Percentiles rank a stretch among this genome's conserved stretches.
Evolutionary conservation across 2,329 filamentous ascomycete genomes (phyloP).

Genomic region (Moelleriella libera): DNA sequence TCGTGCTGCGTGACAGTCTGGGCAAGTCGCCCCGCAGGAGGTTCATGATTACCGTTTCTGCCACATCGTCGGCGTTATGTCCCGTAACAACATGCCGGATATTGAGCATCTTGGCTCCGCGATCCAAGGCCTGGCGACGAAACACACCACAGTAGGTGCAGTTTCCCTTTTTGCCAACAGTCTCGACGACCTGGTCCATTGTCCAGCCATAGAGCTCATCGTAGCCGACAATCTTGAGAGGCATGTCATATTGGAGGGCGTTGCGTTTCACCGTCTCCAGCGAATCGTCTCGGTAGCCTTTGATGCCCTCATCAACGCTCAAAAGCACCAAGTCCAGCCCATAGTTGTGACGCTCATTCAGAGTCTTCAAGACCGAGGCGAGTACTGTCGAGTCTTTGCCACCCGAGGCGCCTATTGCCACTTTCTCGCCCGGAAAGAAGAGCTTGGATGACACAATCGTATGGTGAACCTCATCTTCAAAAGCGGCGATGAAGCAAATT

Average conservation of each 20-base stretch:
- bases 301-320: conserved; percentile 94
- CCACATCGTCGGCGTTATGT: conserved; percentile 94
- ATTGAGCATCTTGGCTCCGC: conserved; percentile 73
- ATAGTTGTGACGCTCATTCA: conserved; percentile 83
- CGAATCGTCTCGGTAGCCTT: conserved; percentile 90
- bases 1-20: conserved; percentile 74
- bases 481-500: conserved; percentile 70
- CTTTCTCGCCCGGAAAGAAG: conserved; percentile 68
- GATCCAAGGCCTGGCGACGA: conserved; percentile 80
- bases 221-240: conserved; percentile 84
- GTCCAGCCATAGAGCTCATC: conserved; percentile 95
- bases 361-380: conserved; percentile 82
- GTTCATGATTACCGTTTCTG: conserved; percentile 97
- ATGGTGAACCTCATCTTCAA: conserved; percentile 88
- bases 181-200: conserved; percentile 96
- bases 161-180: conserved; percentile 95
- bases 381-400: conserved; percentile 97
- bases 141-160: conserved; percentile 99
- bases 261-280: conserved; percentile 95
- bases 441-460: conserved; percentile 74
- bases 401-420: conserved; percentile 91
- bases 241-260: conserved; percentile 79
- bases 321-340: conserved; percentile 74
- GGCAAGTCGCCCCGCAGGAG: conserved; percentile 80
- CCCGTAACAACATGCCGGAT: conserved; percentile 94